These are phyloP conservation scores for Candida taoyuanica DNA, from an alignment of 805 yeast genomes.

Conservation along the genomic window DNA sequence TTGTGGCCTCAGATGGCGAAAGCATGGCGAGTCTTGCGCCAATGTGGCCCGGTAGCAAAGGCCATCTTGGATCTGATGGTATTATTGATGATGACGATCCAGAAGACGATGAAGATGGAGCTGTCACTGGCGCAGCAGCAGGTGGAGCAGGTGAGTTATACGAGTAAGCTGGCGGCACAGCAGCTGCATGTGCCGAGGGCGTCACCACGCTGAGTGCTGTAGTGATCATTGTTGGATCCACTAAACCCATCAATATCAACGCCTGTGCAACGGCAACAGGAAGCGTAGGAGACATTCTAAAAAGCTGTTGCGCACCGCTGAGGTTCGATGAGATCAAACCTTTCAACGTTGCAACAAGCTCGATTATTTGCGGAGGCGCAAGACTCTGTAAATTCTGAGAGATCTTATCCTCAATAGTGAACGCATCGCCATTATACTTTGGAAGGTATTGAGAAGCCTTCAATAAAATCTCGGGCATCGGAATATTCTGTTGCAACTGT, in stretches of 20 bases:
- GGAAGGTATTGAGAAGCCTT: constrained; percentile 58
- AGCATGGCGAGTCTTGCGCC: constrained; percentile 46
- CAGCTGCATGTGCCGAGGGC: constrained; percentile 1
- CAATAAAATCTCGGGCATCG: constrained; percentile 44
- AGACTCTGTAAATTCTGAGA: constrained; percentile 57
- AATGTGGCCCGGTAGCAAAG: constrained; percentile 43
- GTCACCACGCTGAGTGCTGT: constrained; percentile 37
- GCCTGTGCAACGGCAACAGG: constrained; percentile 73
- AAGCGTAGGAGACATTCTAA: constrained; percentile 49
- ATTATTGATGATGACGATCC: no score
- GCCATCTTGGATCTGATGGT: constrained; percentile 43
- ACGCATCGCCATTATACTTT: constrained; percentile 38
- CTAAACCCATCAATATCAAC: constrained; percentile 68
- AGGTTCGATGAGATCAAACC: constrained; percentile 32
- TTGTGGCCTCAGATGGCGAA: constrained; percentile 52
- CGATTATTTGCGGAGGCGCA: constrained; percentile 68
- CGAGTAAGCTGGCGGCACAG: not conserved
- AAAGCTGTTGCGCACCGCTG: constrained; percentile 46
- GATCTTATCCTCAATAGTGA: constrained; percentile 51
- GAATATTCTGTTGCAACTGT: constrained; percentile 14
- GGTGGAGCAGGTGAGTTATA: no score
- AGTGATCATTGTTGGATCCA: constrained; percentile 63
- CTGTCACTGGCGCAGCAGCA: constrained; percentile 10
- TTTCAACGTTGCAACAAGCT: constrained; percentile 62
- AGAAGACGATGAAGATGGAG: constrained; percentile 16